Base-by-base conservation (phyloP, 1,284 basidiomycete genomes). In the Ustilago crameri region DNA sequence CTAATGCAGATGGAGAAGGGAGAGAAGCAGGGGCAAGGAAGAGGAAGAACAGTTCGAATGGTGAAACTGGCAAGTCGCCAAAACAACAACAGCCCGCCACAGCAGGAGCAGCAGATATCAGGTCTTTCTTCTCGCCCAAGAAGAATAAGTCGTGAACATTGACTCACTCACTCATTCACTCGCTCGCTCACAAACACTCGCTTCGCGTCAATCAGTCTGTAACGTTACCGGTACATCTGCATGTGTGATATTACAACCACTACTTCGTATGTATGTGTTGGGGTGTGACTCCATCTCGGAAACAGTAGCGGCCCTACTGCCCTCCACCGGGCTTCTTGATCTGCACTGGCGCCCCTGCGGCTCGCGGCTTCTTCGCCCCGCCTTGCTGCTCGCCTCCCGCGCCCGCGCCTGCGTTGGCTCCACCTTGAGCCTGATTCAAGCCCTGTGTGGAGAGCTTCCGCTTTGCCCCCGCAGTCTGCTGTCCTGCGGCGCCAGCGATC, bases 361-460 rank as follows among this genome's bases (percentile, higher is more conserved):
- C 57, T 30, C 69, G 46, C 3, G 63, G 55, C 38, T 72, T 72
- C 46, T 72, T 72, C 3, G 58, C 48, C 9, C 52, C 61, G 3
- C 57, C 57, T 30, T 64, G 60, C 26, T 44, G 45, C 1, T 12
- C 59, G 5, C 44, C 44, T 7, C 34, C 41, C 1, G 38, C 51
- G 18, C 37, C 24, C 14, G 24, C 30, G 18, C 26, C 42, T 30
- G 32, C 48, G 18, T 48, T 22, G 5, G 43, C 52, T 3, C 43
- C 51, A 44, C 44, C 32, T 20, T 57, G 30, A 30, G 30, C 30
- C 30, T 30, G 56, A 30, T 51, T 51, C 15, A 69, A 43, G 3
- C 69, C 63, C 26, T 67, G 65, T 10, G 70, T 48, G 0, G 64
- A 68, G 20, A 73, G 51, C 26, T 73, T 73, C 26, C 70, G 47